Evolutionary conservation across 208 protist species (phyloP).

Genomic region (Wallacemonas collosoma): DNA sequence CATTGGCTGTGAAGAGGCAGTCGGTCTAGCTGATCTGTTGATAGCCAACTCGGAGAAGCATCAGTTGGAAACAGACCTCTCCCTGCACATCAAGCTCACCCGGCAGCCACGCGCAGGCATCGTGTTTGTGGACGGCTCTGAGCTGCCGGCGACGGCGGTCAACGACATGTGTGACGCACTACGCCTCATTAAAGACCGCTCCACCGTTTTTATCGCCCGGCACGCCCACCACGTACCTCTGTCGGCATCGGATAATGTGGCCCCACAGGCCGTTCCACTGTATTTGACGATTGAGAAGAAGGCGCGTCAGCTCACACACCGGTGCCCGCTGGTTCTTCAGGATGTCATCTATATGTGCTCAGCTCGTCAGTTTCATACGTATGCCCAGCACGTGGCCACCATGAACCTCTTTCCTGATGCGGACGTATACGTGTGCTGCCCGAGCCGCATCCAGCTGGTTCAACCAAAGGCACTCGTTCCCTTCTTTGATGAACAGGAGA

Average conservation of each 20-base stretch:
- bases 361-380: conserved; percentile 48
- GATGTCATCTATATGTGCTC: conserved; percentile 88
- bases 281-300: conserved; percentile 61
- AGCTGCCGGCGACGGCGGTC: conserved; percentile 46
- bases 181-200: conserved; percentile 46
- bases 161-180: conserved; percentile 67
- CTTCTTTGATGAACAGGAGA: conserved; percentile 22
- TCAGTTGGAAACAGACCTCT: conserved; percentile 47
- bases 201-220: conserved; percentile 52
- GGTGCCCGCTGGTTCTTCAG: conserved; percentile 42
- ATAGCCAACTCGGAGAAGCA: conserved; percentile 13
- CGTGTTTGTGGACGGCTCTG: conserved; percentile 82
- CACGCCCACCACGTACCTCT: conserved; percentile 39
- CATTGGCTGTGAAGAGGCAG: conserved; percentile 25
- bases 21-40: conserved; percentile 34
- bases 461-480: conserved; percentile 50
- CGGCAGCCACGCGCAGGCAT: conserved; percentile 37
- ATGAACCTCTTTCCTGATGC: conserved; percentile 71
- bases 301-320: conserved; percentile 48
- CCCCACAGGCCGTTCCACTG: conserved; percentile 54
- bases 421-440: conserved; percentile 85
- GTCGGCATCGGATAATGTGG: conserved; percentile 45
- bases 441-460: conserved; percentile 57
- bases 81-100: conserved; percentile 47
- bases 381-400: conserved; percentile 45